Percentiles rank a stretch among this genome's conserved stretches.
Conservation (phyloP, 2,329 filamentous ascomycete species). For the Colletotrichum sp. region DNA sequence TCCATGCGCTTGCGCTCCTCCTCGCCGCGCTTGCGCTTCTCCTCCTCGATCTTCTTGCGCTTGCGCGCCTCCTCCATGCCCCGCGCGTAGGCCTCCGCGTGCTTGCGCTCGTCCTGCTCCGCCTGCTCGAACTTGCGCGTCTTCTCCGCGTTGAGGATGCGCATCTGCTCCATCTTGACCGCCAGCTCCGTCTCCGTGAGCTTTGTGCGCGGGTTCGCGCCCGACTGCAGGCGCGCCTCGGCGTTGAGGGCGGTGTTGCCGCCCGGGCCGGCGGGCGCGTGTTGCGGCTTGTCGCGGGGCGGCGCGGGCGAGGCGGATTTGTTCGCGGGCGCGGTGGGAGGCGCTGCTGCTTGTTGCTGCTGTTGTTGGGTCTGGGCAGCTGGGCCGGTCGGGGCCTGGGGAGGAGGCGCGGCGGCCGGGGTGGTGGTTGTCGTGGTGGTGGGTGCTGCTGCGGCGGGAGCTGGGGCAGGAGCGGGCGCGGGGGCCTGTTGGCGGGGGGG, state of each 20-base stretch:
- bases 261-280: conserved; percentile 9
- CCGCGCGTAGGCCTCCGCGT: conserved; percentile 58
- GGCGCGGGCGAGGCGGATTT: conserved; percentile 9
- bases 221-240: conserved; percentile 54
- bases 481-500: conserved; percentile 3
- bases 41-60: conserved; percentile 56
- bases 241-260: conserved; percentile 38
- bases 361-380: neutral
- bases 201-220: conserved; percentile 64
- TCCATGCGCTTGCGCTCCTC: conserved; percentile 58
- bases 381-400: neutral
- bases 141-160: conserved; percentile 62
- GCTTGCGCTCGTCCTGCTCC: conserved; percentile 60
- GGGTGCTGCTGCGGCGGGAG: neutral
- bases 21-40: conserved; percentile 55
- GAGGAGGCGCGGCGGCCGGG: neutral
- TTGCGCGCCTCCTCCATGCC: conserved; percentile 61
- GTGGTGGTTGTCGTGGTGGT: neutral
- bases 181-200: conserved; percentile 64
- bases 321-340: neutral
- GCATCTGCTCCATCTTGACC: conserved; percentile 66
- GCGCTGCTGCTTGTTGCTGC: neutral
- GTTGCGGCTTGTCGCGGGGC: conserved; percentile 26
- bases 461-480: neutral
- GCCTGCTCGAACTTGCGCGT: conserved; percentile 64